Evolutionary conservation across 2,329 filamentous ascomycete species (phyloP).

Genomic region (Cladophialophora yegresii): DNA sequence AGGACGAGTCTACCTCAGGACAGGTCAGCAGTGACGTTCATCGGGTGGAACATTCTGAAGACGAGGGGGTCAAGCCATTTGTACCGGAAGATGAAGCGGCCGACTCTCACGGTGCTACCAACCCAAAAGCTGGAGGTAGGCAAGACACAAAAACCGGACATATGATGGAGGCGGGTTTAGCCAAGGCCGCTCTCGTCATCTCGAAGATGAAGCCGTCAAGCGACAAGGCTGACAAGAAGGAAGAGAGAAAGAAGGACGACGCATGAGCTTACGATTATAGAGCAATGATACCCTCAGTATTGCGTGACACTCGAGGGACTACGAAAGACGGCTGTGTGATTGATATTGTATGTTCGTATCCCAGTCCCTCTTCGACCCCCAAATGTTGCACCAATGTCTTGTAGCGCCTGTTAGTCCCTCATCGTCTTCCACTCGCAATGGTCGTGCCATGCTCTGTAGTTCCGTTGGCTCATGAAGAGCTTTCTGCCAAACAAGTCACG

Average conservation of each 20-base stretch:
- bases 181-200: conserved; percentile 28
- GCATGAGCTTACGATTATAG: conserved; percentile 6
- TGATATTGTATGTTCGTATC: background rate
- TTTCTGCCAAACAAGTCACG: background rate
- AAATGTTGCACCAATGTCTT: background rate
- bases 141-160: conserved; percentile 28
- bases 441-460: background rate
- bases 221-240: conserved; percentile 8
- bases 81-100: conserved; percentile 29
- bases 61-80: conserved; percentile 46
- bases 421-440: background rate
- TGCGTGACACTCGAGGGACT: background rate
- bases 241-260: background rate
- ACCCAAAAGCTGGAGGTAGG: conserved; percentile 18
- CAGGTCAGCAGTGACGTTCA: conserved; percentile 3
- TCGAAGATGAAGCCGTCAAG: conserved; percentile 30
- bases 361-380: background rate
- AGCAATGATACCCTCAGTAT: background rate
- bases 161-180: conserved; percentile 28
- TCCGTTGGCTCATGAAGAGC: background rate
- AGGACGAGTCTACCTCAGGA: conserved; percentile 46
- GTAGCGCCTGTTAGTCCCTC: background rate
- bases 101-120: conserved; percentile 9
- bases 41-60: conserved; percentile 40
- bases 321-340: background rate